These are phyloP conservation scores for Ceratocystis alfenasii DNA, from an alignment of 2,329 filamentous ascomycete species.

Conservation along the genomic window DNA sequence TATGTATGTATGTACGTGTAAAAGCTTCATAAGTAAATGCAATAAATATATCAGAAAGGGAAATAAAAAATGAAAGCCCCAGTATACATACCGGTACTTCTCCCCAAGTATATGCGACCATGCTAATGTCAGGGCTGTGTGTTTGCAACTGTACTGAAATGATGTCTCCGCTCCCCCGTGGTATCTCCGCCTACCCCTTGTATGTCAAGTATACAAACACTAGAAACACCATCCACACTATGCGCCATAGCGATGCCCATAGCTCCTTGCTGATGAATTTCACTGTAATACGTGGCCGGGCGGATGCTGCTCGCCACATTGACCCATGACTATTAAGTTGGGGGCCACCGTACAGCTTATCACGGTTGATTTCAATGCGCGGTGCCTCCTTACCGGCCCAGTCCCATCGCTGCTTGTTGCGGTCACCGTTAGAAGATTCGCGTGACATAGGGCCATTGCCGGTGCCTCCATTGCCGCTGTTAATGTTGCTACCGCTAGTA, in stretches of 20 bases:
- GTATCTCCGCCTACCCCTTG: conserved; percentile 37
- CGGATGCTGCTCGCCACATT: conserved; percentile 27
- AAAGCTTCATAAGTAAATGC: not conserved
- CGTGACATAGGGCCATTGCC: not conserved
- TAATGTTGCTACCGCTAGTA: conserved; percentile 20
- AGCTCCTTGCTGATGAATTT: conserved; percentile 47
- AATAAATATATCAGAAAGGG: conserved; percentile 6
- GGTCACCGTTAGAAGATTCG: conserved; percentile 24
- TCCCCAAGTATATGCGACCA: not conserved
- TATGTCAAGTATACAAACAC: conserved; percentile 58
- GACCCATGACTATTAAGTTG: conserved; percentile 12
- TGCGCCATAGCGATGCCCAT: conserved; percentile 47
- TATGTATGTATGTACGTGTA: conserved; percentile 33
- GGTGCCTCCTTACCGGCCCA: conserved; percentile 36
- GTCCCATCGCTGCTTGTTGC: conserved; percentile 29
- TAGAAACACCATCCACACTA: conserved; percentile 49
- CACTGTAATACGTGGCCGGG: conserved; percentile 30
- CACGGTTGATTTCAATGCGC: conserved; percentile 42
- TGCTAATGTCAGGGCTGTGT: not conserved
- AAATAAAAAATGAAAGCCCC: not conserved
- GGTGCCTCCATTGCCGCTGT: conserved; percentile 23
- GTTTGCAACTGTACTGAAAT: not conserved
- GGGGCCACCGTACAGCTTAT: conserved; percentile 31
- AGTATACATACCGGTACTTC: conserved; percentile 1
- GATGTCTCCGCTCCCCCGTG: not conserved